Base-by-base conservation (phyloP, 179 eudicot species). In the Corrigiola litoralis region DNA sequence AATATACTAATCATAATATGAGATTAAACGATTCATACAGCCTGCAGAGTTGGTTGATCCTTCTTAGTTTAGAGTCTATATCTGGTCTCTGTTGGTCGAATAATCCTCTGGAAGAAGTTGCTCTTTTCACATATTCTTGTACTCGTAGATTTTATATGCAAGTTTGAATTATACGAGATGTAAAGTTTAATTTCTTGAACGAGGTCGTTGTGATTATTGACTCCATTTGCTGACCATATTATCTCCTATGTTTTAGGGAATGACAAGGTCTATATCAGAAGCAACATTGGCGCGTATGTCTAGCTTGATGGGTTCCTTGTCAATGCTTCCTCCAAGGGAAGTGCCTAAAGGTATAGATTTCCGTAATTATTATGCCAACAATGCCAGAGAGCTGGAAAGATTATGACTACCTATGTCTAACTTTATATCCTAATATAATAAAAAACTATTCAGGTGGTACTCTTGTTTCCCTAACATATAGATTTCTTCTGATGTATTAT, bases 181-280 rank as follows among this genome's bases (percentile, higher is more conserved):
- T n/a, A n/a, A n/a, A n/a, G n/a, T n/a, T n/a, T n/a, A n/a, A n/a
- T 11, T 36, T 25, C 5, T 52, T 50, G 2, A 13, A 37, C 23
- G 53, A 38, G 53, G 17, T 44, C 27, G 38, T 18, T 27, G 51
- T 61, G 41, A 42, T 58, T 64, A 18, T 5, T 37, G 46, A 23
- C 29, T 32, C 8, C 16, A 13, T 21, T 16, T 52, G 50, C 48
- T 36, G 28, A 54, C 28, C 33, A 18, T 18, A 12, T 55, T 65
- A 55, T 25, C 63, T 68, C 49, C 55, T 36, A 56, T 81, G 70
- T 40, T 70, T 63, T 71, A 75, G 79, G 37, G 36, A 27, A 52
- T 65, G 56, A 76, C 67, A 58, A 84, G 81, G 77, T 84, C 97
- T 47, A 75, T 88, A 73, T 88, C 97, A 42, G 97, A 91, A 66